A percentile compares a stretch with the other conserved stretches of the same genome.
phyloP scores from a whole-genome alignment of 179 eudicot genomes.

The Silene noctiflora region DNA sequence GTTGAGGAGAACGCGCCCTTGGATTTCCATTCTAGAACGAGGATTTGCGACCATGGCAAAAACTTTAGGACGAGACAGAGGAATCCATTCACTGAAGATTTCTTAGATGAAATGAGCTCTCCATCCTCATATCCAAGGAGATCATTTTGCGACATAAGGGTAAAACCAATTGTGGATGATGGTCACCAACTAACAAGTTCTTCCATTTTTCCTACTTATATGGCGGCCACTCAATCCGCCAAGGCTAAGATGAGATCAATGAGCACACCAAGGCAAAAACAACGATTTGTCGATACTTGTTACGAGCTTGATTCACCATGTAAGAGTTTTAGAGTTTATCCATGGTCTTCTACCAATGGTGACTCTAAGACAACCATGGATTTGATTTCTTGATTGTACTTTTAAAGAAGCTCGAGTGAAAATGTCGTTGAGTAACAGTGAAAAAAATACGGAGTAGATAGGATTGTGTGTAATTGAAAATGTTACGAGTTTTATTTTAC shows the following conservation, averaged over 20 bases:
- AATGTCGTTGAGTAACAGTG: no score
- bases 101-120: conserved; percentile 40
- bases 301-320: conserved; percentile 36
- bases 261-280: conserved; percentile 74
- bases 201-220: conserved; percentile 56
- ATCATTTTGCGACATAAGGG: conserved; percentile 52
- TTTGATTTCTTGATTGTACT: conserved; percentile 10
- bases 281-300: conserved; percentile 36
- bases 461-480: no score
- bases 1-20: conserved; percentile 25
- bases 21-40: conserved; percentile 22
- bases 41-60: conserved; percentile 21
- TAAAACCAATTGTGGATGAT: conserved; percentile 33
- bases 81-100: conserved; percentile 34
- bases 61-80: conserved; percentile 36
- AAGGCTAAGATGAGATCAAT: conserved; percentile 82
- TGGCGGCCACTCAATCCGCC: conserved; percentile 84
- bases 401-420: background rate
- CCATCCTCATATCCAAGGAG: conserved; percentile 61
- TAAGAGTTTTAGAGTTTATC: conserved; percentile 29
- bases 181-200: conserved; percentile 36
- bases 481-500: no score
- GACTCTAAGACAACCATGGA: conserved; percentile 27
- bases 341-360: conserved; percentile 49
- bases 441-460: no score